Evolutionary conservation across 352 stramenopile species (phyloP), one percentile per base, ranked within the genome.

Genomic region (Pythium sukuiense): DNA sequence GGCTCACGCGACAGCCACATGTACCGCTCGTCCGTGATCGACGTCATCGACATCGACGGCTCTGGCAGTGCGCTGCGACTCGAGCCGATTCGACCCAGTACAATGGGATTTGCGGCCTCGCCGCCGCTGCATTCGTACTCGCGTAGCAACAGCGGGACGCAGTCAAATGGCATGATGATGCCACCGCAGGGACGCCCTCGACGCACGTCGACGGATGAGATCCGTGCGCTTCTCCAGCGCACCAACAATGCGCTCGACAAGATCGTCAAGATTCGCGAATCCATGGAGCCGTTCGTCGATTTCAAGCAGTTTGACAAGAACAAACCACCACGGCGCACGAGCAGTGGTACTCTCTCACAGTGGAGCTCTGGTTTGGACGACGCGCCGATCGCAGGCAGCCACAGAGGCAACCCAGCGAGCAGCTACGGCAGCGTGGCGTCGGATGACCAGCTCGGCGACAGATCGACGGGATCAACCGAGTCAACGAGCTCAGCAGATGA

Each of bases 251-350:
- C 85, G 32, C 77, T 93, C 59, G 80, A 92, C 72, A 89, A 89
- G 56, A 93, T 93, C 65, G 85, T 93, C 66, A 83, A 76, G 59
- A 93, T 93, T 59, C 83, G 85, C 54, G 81, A 93, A 70, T 92
- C 83, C 39, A 92, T 93, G 85, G 85, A 93, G 69, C 73, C 79
- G 20, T 68, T 90, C 18, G 83, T 93, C 32, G 85, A 93, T 65
- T 93, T 93, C 55, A 82, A 84, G 59, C 83, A 93, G 65, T 93
- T 92, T 62, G 76, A 87, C 55, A 87, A 79, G 62, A 66, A 64
- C 6, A 27, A 41, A 9, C 32, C 55, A 26, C 55, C 32, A 18
- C 70, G 62, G n/a, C 59, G 66, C 4, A 16, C 13, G n/a, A 69
- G 57, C 26, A 37, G 18, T 13, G 26, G 43, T 4, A 55, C 59